Evolutionary conservation across 202 grass and related monocot genomes (phyloP).

Genomic region (Schoenoplectus triqueter): DNA sequence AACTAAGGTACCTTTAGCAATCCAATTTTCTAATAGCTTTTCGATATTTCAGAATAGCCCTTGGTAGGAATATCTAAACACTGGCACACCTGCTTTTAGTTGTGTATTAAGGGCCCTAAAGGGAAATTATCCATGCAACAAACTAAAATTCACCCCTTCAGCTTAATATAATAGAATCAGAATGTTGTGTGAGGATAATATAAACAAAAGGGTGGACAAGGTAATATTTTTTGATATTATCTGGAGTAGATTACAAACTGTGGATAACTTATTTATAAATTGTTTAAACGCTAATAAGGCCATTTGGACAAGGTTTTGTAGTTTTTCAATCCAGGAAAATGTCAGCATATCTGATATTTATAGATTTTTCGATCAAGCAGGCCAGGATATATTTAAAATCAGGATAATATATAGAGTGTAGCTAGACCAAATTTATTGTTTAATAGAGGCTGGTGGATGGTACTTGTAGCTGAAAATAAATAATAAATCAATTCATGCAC

Average conservation of each 20-base stretch:
- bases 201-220: not conserved
- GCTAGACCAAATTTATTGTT: not conserved
- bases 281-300: not conserved
- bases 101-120: not conserved
- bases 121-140: not conserved
- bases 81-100: not conserved
- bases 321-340: not conserved
- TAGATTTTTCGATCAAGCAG: not conserved
- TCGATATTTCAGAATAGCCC: no score
- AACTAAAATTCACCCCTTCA: not conserved
- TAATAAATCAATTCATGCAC: not conserved
- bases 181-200: no score
- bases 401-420: not conserved
- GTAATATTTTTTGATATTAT: not conserved
- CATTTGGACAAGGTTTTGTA: not conserved
- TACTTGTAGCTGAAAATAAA: not conserved
- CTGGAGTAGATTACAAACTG: not conserved
- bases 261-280: not conserved
- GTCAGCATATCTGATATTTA: not conserved
- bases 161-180: no score
- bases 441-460: not conserved
- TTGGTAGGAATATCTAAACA: no score
- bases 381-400: not conserved
- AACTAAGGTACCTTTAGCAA: no score
- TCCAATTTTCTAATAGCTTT: no score